Conservation (phyloP, 192 early-diverging fungal species). For the Coemansia sp. region DNA sequence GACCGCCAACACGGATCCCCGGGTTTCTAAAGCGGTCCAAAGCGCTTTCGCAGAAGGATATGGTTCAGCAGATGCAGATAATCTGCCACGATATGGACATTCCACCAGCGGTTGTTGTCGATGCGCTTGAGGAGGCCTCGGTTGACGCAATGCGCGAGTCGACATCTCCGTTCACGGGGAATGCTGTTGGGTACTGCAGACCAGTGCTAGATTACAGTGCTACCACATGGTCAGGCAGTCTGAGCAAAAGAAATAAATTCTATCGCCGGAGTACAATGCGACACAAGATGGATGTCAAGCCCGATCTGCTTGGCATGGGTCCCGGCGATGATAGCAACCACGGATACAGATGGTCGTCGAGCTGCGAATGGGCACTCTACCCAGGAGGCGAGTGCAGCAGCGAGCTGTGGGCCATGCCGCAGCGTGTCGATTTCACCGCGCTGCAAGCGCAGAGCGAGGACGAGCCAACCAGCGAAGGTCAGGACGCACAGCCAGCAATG, state of each 20-base stretch:
- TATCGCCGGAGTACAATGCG: not conserved
- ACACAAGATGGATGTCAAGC: conserved; percentile 12
- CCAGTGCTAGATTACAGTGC: conserved; percentile 9
- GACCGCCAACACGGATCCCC: conserved; percentile 36
- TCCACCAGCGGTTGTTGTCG: conserved; percentile 13
- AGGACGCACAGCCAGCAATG: conserved; percentile 9
- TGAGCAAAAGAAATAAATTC: not conserved
- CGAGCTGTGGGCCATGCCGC: conserved; percentile 41
- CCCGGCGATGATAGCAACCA: not conserved
- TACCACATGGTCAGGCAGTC: not conserved
- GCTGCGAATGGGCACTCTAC: conserved; percentile 31
- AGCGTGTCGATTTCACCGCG: not conserved
- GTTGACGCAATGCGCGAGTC: conserved; percentile 14
- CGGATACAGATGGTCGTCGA: conserved; percentile 25
- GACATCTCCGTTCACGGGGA: conserved; percentile 14
- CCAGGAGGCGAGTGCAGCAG: conserved; percentile 35
- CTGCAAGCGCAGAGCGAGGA: not conserved
- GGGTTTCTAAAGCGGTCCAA: conserved; percentile 22
- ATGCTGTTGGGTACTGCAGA: conserved; percentile 22
- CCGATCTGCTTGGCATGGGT: not conserved
- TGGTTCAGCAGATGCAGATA: conserved; percentile 17
- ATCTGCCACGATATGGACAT: conserved; percentile 28
- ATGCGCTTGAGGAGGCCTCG: conserved; percentile 17
- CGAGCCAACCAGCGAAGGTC: not conserved
- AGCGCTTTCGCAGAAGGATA: not conserved